phyloP scores from a whole-genome alignment of 2,329 filamentous ascomycete genomes.

The Byssoonygena ceratinophila region DNA sequence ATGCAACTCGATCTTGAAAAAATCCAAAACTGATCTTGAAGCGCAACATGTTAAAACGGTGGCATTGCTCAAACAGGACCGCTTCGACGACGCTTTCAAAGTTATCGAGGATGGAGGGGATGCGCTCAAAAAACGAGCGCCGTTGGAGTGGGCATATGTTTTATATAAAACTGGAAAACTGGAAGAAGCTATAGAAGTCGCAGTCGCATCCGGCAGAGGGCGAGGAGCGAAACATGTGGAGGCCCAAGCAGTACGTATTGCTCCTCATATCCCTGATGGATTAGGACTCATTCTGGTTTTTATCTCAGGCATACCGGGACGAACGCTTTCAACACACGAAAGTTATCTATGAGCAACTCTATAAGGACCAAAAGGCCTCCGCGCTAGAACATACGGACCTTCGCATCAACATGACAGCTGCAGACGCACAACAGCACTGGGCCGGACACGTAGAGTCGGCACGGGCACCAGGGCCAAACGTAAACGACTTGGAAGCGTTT shows the following conservation, averaged over 20 bases:
- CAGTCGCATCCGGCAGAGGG: slow-evolving; percentile 31
- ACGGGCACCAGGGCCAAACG: slow-evolving; percentile 43
- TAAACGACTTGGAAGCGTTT: slow-evolving; percentile 53
- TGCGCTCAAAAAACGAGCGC: slow-evolving; percentile 43
- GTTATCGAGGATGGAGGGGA: slow-evolving; percentile 46
- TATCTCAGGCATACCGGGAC: slow-evolving; percentile 41
- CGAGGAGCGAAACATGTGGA: slow-evolving; percentile 51
- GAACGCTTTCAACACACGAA: slow-evolving; percentile 50
- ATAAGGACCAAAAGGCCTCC: slow-evolving; percentile 30
- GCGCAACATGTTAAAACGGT: slow-evolving; percentile 51
- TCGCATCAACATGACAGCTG: slow-evolving; percentile 51
- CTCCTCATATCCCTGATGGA: not conserved
- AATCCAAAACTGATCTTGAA: slow-evolving; percentile 46
- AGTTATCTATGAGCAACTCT: slow-evolving; percentile 45
- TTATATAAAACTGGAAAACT: slow-evolving; percentile 51
- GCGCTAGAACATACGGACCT: slow-evolving; percentile 49
- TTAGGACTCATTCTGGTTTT: slow-evolving; percentile 9
- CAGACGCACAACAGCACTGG: slow-evolving; percentile 54
- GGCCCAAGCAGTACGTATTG: slow-evolving; percentile 47
- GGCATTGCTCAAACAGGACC: slow-evolving; percentile 53
- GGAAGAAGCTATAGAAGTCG: slow-evolving; percentile 45
- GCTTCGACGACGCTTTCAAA: slow-evolving; percentile 50
- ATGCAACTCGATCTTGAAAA: slow-evolving; percentile 47
- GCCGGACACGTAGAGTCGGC: slow-evolving; percentile 42
- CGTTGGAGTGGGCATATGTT: slow-evolving; percentile 53